Base-by-base conservation (phyloP, 2,329 filamentous ascomycete species). In the Aureobasidium sp. region DNA sequence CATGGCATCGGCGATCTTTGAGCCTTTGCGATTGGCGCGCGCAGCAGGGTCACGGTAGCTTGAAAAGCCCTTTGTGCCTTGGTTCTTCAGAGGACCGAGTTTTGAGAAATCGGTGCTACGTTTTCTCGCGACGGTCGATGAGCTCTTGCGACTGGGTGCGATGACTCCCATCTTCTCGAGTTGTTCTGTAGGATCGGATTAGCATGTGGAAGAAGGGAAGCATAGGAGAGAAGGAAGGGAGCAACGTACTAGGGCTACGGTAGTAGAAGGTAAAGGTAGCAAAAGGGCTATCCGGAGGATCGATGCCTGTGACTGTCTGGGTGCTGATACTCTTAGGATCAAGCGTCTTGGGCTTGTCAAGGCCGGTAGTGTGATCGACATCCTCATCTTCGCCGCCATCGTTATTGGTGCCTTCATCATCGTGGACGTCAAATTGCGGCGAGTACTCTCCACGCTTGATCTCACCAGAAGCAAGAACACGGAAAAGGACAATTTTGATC, bases 361-460 rank as follows among this genome's bases (percentile, higher is more conserved):
- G 97, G 72, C 92, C 96, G 8, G 94, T 97, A 2, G 94, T 97
- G 73, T 99, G 94, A 75, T 97, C 94, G 61, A 97, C 84, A 70
- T 96, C 91, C 44, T 85, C 88, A 14, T 80, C 80, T 42, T 81
- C 84, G 55, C 79, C 82, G 16, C 76, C 77, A 44, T 79, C 79
- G 62, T 82, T 80, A 50, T 77, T 76, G 76, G 32, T 81, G 74
- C 61, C 75, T 73, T 96, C 91, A 64, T 96, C 92, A 70, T 97
- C 94, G 69, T 97, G 91, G 3, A 93, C 93, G 73, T 96, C 92
- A 66, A 97, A 97, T 70, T 97, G 94, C 13, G 94, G 94, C 1
- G 92, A 96, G 75, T 97, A 99, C 75, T 99, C 94, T 65, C 94
- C 94, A 71, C 92, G 90, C 77, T 97, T 97, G 72, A 99, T 96